Percentiles rank a stretch among this genome's conserved stretches.
These are phyloP conservation scores for Candida dubliniensis DNA, from an alignment of 1,139 yeast genomes.

Conservation along the genomic window DNA sequence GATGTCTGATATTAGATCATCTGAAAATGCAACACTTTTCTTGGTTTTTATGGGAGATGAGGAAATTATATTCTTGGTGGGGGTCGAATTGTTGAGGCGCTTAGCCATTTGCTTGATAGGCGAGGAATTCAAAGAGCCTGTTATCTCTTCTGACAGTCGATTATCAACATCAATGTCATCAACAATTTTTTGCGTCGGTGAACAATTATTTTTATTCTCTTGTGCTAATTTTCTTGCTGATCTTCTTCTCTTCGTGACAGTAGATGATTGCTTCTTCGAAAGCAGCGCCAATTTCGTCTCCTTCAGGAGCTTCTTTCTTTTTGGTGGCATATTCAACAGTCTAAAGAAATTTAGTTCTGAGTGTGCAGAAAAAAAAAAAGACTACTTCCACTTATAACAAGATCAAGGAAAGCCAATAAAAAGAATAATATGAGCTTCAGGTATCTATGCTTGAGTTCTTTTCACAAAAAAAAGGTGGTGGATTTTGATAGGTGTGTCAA, in stretches of 20 bases:
- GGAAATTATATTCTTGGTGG: constrained; percentile 17
- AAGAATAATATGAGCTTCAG: too few species aligned
- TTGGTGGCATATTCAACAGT: neutral
- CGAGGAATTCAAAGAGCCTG: constrained; percentile 18
- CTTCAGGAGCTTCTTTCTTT: neutral
- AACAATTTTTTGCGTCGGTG: neutral
- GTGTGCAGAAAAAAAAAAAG: neutral
- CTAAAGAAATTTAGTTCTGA: too few species aligned
- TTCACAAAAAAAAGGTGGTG: too few species aligned
- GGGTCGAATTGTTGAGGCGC: constrained; percentile 24
- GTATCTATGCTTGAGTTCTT: too few species aligned
- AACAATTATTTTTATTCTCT: neutral
- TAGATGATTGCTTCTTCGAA: neutral
- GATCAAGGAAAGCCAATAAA: too few species aligned
- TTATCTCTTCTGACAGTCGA: neutral
- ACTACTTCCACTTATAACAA: neutral
- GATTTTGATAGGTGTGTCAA: too few species aligned
- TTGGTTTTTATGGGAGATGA: constrained; percentile 27
- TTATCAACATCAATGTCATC: neutral
- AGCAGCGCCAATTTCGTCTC: neutral
- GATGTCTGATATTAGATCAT: constrained; percentile 32
- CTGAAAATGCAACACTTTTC: constrained; percentile 45
- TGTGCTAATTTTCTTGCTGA: neutral
- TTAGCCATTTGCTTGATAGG: constrained; percentile 17
- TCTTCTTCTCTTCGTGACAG: neutral